Conservation (phyloP, 2,329 filamentous ascomycete genomes). For the Magnaporthiopsis rhizophila region DNA sequence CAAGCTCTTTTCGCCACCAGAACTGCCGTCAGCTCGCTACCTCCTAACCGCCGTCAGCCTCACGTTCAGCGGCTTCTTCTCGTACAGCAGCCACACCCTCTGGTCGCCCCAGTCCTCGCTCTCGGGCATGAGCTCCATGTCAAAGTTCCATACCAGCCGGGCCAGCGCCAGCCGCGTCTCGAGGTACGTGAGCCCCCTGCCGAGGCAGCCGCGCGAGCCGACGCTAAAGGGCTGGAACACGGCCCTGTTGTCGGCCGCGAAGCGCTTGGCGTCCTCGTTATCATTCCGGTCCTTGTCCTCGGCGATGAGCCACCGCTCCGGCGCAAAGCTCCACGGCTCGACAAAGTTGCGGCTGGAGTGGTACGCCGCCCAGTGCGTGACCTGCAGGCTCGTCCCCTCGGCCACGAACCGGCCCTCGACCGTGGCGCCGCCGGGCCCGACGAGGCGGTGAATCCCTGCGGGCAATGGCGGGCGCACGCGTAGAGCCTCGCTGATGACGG, state of each 20-base stretch:
- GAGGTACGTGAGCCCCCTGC: constrained; percentile 15
- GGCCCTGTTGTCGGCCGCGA: constrained; percentile 30
- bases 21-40: no score
- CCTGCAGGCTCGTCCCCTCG: constrained; percentile 28
- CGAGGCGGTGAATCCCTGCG: constrained; percentile 18
- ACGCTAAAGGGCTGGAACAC: constrained; percentile 17
- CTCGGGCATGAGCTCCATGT: constrained; percentile 17
- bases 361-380: constrained; percentile 16
- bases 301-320: constrained; percentile 23
- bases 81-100: constrained; percentile 14
- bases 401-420: constrained; percentile 24
- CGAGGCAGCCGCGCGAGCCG: constrained; percentile 13
- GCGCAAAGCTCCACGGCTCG: constrained; percentile 19
- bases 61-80: constrained; percentile 15
- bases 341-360: constrained; percentile 20
- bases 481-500: constrained; percentile 12
- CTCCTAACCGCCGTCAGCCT: constrained; percentile 9
- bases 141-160: constrained; percentile 17
- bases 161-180: constrained; percentile 17
- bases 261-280: constrained; percentile 16
- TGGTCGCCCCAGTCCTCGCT: constrained; percentile 13
- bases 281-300: not conserved
- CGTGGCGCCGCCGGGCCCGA: constrained; percentile 23
- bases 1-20: not conserved
- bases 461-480: constrained; percentile 7